A percentile compares a stretch with the other conserved stretches of the same genome.
These are phyloP conservation scores for Vitellaria paradoxa DNA, from an alignment of 179 eudicot species.

Conservation along the genomic window DNA sequence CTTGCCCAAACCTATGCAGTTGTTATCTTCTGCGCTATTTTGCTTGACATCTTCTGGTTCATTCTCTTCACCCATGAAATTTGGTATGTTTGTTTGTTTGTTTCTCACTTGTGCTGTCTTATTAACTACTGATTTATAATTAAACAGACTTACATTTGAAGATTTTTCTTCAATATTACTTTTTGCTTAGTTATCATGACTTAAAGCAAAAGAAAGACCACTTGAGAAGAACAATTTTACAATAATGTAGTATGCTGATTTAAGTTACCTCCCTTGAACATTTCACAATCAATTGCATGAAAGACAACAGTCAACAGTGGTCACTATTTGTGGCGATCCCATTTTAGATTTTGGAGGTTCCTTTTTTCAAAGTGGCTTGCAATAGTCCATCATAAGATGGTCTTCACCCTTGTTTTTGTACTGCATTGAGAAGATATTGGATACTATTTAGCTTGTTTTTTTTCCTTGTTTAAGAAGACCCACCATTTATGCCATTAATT, in stretches of 20 bases:
- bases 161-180: not conserved
- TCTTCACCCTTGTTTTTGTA: no score
- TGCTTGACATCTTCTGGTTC: constrained; percentile 74
- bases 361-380: no score
- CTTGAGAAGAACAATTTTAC: constrained; percentile 1
- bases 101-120: not conserved
- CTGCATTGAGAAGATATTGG: no score
- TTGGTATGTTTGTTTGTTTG: constrained; percentile 45
- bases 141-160: not conserved
- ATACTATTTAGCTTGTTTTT: no score
- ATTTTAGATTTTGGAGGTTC: no score
- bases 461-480: no score
- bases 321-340: no score
- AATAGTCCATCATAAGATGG: no score
- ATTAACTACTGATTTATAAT: not conserved
- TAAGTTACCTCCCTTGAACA: not conserved
- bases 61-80: constrained; percentile 68
- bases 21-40: constrained; percentile 64
- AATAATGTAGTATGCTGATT: not conserved
- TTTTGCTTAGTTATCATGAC: not conserved
- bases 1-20: constrained; percentile 82
- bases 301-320: not conserved
- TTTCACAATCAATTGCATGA: not conserved
- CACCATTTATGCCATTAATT: no score
- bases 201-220: not conserved